phyloP scores from a whole-genome alignment of 257 asterid species.

The Linaria vulgaris region DNA sequence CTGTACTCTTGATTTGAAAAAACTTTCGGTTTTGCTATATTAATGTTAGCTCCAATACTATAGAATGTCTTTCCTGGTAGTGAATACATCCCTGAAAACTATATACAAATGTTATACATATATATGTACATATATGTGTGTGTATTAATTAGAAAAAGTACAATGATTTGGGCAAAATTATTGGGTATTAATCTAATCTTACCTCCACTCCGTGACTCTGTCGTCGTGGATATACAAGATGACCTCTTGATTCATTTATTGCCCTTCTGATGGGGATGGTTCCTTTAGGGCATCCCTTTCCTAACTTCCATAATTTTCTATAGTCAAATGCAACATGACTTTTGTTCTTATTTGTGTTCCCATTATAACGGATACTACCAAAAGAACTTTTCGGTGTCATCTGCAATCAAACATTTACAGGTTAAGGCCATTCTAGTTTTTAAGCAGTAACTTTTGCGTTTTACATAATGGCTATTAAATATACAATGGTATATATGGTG shows the following conservation, averaged over 20 bases:
- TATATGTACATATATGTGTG: no score
- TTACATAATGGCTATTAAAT: no score
- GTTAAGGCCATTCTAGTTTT: no score
- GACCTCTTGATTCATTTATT: background rate
- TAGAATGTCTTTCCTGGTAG: background rate
- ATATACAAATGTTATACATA: no score
- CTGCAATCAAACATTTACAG: no score
- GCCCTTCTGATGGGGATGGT: slow-evolving; percentile 8
- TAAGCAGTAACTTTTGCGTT: no score
- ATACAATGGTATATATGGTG: no score
- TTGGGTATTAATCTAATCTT: background rate
- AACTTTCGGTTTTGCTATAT: background rate
- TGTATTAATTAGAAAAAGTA: no score
- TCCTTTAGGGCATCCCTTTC: slow-evolving; percentile 16
- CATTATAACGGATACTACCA: background rate
- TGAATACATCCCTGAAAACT: background rate
- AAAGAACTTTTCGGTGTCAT: background rate
- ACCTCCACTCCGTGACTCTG: slow-evolving; percentile 7
- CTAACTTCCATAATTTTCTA: background rate
- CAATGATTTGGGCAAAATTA: no score
- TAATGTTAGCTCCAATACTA: background rate
- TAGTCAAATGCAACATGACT: background rate
- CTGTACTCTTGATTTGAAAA: background rate
- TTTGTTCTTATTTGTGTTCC: background rate
- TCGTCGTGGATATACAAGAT: background rate